Evolutionary conservation across 2,329 filamentous ascomycete genomes (phyloP), one percentile per base, ranked within the genome.

Genomic region (Diaporthe ilicicola): DNA sequence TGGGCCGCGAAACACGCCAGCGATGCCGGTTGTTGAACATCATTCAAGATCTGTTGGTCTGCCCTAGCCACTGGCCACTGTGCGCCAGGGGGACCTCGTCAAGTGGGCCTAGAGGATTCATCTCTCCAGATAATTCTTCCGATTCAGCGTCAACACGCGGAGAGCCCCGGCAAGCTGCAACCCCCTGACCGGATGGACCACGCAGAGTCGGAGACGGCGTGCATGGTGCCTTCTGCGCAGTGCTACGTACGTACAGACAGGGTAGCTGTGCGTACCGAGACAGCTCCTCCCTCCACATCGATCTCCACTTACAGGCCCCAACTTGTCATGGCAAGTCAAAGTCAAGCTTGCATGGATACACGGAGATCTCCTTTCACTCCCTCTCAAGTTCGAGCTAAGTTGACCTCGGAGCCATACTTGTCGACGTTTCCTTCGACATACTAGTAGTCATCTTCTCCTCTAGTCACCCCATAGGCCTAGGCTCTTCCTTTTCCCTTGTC

Each of bases 91-190:
- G 51, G 44, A 22, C 48, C 66, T 56, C 61, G 55, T 55, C 46
- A 56, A 50, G 62, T 67, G 56, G 56, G 59, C 70, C 65, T 50
- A 50, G 55, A 67, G 66, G 53, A 72, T 64, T 67, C 44, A 65
- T 59, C 70, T 53, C 66, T 70, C 70, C 66, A 73, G 70, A 70
- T 70, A 73, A 73, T 73, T 66, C 59, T 73, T 70, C 70, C 72
- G 72, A 73, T 73, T 67, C 70, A 72, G 67, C 72, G 53, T 69
- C 46, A 69, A 71, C 65, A 62, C 61, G 72, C 70, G 72, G 72
- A 73, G 72, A 70, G 70, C 66, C 72, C 72, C 70, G 70, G 70
- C 72, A 71, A 66, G 65, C 62, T 56, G 66, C 48, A 70, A 53
- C 70, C 55, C 68, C 68, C 67, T 65, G 65, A 56, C 68, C 68